Evolutionary conservation across 345 rosid genomes (phyloP).

Genomic region (Mangifera indica): DNA sequence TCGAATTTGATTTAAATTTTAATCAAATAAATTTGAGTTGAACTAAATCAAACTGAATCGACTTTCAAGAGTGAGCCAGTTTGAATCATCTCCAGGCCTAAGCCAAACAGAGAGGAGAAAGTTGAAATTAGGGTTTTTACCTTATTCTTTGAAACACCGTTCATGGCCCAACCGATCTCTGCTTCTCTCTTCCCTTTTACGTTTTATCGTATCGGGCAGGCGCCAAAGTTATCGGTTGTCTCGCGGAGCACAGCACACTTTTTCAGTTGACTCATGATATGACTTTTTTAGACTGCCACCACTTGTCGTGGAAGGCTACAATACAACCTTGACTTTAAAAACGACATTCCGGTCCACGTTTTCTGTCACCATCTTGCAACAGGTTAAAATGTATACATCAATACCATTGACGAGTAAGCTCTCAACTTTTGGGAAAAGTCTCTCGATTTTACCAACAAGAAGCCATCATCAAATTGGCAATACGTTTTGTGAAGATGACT

Average conservation of each 20-base stretch:
- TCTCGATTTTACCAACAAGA: too few species aligned
- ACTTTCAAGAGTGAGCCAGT: too few species aligned
- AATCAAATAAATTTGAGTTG: too few species aligned
- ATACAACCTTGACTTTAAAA: background rate
- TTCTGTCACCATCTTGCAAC: background rate
- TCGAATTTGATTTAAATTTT: too few species aligned
- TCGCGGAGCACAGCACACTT: background rate
- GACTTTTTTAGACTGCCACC: background rate
- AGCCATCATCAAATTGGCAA: too few species aligned
- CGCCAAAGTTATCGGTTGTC: background rate
- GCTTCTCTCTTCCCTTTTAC: too few species aligned
- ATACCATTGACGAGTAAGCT: too few species aligned
- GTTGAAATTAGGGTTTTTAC: conserved; percentile 7
- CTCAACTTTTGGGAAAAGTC: too few species aligned
- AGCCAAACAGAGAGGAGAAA: background rate
- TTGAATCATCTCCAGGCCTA: too few species aligned
- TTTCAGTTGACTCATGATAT: background rate
- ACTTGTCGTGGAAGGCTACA: background rate
- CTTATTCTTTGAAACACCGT: background rate
- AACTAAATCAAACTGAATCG: too few species aligned
- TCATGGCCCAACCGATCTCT: background rate
- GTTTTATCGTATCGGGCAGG: background rate
- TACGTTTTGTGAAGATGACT: too few species aligned
- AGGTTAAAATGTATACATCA: too few species aligned
- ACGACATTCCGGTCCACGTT: background rate